A percentile compares a stretch with the other conserved stretches of the same genome.
These are phyloP conservation scores for Cyclotella sp. DNA, from an alignment of 108 stramenopile species.

Conservation along the genomic window DNA sequence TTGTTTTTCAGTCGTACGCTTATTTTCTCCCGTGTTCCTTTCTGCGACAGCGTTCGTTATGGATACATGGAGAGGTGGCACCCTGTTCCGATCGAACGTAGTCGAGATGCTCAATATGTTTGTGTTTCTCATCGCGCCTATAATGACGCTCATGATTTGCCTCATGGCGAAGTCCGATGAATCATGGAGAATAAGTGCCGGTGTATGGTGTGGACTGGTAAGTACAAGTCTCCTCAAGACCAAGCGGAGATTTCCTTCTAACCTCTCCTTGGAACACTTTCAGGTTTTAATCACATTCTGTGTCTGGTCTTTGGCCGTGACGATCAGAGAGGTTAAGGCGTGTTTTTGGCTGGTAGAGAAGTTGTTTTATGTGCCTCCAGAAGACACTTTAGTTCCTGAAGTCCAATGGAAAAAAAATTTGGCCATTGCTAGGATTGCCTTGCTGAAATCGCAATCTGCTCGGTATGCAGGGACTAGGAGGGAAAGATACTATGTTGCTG, in stretches of 20 bases:
- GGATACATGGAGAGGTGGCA: conserved; percentile 51
- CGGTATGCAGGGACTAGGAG: conserved; percentile 37
- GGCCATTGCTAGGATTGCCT: conserved; percentile 27
- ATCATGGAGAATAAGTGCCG: conserved; percentile 61
- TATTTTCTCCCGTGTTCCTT: background rate
- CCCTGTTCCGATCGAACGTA: conserved; percentile 29
- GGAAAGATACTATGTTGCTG: conserved; percentile 45
- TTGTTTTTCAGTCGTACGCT: background rate
- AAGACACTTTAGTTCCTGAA: background rate
- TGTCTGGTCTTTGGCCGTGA: conserved; percentile 52
- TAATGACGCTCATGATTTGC: conserved; percentile 37
- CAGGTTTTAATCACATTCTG: conserved; percentile 21
- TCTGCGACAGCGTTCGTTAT: conserved; percentile 35
- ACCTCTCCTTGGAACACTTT: background rate
- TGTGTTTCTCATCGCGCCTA: conserved; percentile 62
- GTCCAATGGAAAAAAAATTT: conserved; percentile 21
- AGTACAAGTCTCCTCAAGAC: background rate
- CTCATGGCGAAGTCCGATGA: conserved; percentile 50
- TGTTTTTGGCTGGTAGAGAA: conserved; percentile 53
- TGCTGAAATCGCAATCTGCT: conserved; percentile 29
- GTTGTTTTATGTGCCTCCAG: conserved; percentile 8
- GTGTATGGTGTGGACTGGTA: conserved; percentile 47
- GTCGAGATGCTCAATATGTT: conserved; percentile 50
- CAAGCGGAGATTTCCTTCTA: background rate
- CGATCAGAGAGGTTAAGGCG: conserved; percentile 54